A percentile compares a stretch with the other conserved stretches of the same genome.
phyloP scores from a whole-genome alignment of 331 rosid genomes.

The Quercus tomentella region DNA sequence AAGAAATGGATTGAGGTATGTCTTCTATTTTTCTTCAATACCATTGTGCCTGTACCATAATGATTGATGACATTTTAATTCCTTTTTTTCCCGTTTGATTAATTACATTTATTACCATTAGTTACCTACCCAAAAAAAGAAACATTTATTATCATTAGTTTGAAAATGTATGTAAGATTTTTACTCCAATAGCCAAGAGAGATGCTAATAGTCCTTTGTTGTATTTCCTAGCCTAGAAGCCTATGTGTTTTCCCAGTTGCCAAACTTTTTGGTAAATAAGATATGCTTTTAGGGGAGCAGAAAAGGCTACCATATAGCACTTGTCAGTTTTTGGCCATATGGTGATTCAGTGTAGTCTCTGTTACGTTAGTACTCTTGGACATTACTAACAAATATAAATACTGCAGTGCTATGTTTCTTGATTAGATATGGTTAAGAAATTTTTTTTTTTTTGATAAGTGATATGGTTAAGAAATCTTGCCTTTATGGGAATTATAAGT shows the following conservation, averaged over 20 bases:
- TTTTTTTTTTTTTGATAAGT: neutral
- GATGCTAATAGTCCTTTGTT: neutral
- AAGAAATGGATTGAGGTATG: constrained; percentile 99
- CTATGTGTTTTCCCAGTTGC: neutral
- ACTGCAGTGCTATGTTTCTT: neutral
- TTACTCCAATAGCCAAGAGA: neutral
- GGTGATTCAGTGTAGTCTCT: neutral
- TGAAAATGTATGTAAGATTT: neutral
- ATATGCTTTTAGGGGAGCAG: neutral
- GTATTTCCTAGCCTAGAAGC: neutral
- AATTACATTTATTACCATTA: neutral
- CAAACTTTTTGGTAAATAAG: neutral
- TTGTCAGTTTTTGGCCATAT: neutral
- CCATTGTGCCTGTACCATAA: neutral
- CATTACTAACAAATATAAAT: neutral
- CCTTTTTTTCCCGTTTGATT: neutral
- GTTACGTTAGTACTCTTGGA: neutral
- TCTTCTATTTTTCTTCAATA: neutral
- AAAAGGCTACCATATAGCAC: neutral
- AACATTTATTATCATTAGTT: neutral
- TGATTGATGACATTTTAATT: neutral
- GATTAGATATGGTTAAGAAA: neutral
- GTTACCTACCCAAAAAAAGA: too few species aligned
- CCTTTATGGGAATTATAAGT: neutral
- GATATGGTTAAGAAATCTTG: too few species aligned